Evolutionary conservation across 257 asterid species (phyloP).

Genomic region (Avicennia marina): DNA sequence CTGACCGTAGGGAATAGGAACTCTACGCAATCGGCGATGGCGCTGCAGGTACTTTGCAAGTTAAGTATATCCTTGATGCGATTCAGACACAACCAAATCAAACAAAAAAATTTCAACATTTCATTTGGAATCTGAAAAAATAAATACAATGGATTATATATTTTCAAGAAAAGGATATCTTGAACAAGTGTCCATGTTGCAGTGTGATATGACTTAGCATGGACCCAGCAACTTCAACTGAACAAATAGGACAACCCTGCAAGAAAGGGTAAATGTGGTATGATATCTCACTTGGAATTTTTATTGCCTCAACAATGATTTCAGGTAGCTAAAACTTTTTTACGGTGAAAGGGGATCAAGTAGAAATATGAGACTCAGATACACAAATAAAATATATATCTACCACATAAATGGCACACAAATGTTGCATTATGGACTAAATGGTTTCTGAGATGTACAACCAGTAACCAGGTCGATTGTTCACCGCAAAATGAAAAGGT

Average conservation of each 20-base stretch:
- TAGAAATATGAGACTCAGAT: background rate
- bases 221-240: conserved; percentile 64
- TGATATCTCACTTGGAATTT: background rate
- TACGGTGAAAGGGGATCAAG: background rate
- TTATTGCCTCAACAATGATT: background rate
- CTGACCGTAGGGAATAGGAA: conserved; percentile 65
- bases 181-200: conserved; percentile 76
- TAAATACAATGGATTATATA: background rate
- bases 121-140: background rate
- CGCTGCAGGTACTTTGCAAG: conserved; percentile 57
- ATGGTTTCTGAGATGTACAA: too few species aligned
- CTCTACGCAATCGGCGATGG: conserved; percentile 61
- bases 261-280: conserved; percentile 17
- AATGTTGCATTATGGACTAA: background rate
- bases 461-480: too few species aligned
- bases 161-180: conserved; percentile 53
- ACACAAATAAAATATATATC: background rate
- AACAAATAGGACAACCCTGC: conserved; percentile 85
- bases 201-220: conserved; percentile 66
- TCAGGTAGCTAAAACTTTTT: background rate
- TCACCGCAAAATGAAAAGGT: too few species aligned
- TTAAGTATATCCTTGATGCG: conserved; percentile 34
- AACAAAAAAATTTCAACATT: background rate
- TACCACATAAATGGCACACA: background rate
- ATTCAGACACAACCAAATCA: background rate